Conservation (phyloP, 2,329 filamentous ascomycete genomes). For the Colletotrichum musae region DNA sequence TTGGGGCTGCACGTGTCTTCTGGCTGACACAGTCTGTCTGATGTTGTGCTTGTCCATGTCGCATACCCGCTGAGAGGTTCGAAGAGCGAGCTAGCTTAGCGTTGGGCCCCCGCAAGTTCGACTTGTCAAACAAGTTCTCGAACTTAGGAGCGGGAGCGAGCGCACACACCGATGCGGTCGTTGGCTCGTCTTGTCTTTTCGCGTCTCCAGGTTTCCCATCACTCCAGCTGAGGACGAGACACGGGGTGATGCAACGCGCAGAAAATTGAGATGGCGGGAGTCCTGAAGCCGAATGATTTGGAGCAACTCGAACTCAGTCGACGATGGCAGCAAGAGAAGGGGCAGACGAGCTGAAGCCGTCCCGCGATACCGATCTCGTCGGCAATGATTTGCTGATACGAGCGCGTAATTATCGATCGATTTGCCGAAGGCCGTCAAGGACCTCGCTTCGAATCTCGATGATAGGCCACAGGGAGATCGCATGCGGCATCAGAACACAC, state of each 20-base stretch:
- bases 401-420: conserved; percentile 2
- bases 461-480: conserved; percentile 4
- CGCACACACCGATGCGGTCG: conserved; percentile 11
- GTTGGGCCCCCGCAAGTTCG: conserved; percentile 40
- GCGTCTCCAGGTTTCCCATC: conserved; percentile 18
- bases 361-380: conserved; percentile 12
- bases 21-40: conserved; percentile 24
- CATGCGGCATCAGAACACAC: conserved; percentile 9
- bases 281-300: not conserved
- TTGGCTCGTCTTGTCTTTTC: conserved; percentile 24
- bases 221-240: not conserved
- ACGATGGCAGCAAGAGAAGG: not conserved
- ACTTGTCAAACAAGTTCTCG: conserved; percentile 37
- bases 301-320: not conserved
- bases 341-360: not conserved
- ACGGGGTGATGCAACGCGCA: conserved; percentile 2
- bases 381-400: conserved; percentile 1
- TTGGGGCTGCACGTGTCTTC: conserved; percentile 25
- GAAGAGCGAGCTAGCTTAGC: conserved; percentile 28
- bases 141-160: conserved; percentile 27
- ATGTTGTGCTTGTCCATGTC: conserved; percentile 40
- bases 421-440: conserved; percentile 30
- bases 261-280: not conserved
- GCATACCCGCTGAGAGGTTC: conserved; percentile 17
- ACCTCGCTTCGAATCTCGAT: conserved; percentile 27